Evolutionary conservation across 2,329 filamentous ascomycete genomes (phyloP).

Genomic region (Didymella glomerata): DNA sequence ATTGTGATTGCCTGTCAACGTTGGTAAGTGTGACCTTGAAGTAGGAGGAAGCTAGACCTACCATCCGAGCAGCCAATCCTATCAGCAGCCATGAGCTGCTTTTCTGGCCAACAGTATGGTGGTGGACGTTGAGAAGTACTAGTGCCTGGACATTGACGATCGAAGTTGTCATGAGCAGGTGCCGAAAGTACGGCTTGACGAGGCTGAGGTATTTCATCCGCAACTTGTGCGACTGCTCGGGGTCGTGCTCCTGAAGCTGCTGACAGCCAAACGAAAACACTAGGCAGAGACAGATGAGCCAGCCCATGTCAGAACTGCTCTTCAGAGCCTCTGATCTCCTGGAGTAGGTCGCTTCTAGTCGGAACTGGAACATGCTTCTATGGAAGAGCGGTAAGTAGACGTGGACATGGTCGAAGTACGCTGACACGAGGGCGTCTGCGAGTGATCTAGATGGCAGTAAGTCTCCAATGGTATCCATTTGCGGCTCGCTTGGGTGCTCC

Average conservation of each 20-base stretch:
- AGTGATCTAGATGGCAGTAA: conserved; percentile 49
- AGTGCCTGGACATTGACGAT: conserved; percentile 56
- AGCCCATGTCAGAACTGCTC: conserved; percentile 52
- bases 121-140: conserved; percentile 54
- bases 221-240: conserved; percentile 29
- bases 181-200: conserved; percentile 48
- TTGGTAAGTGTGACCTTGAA: conserved; percentile 1
- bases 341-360: conserved; percentile 52
- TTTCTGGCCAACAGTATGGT: conserved; percentile 54
- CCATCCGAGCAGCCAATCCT: conserved; percentile 54
- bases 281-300: conserved; percentile 55
- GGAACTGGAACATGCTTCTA: conserved; percentile 51
- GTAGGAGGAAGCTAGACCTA: conserved; percentile 11
- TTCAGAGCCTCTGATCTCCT: conserved; percentile 26
- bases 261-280: conserved; percentile 55
- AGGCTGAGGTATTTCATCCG: conserved; percentile 38
- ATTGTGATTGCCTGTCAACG: conserved; percentile 51
- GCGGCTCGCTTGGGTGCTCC: conserved; percentile 13
- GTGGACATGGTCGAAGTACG: conserved; percentile 54
- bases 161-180: conserved; percentile 50
- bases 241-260: conserved; percentile 46
- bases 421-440: conserved; percentile 51
- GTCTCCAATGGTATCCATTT: conserved; percentile 27
- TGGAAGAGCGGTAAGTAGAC: conserved; percentile 52
- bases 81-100: conserved; percentile 55